phyloP scores from a whole-genome alignment of 1,284 basidiomycete species.

The Moesziomyces antarcticus region DNA sequence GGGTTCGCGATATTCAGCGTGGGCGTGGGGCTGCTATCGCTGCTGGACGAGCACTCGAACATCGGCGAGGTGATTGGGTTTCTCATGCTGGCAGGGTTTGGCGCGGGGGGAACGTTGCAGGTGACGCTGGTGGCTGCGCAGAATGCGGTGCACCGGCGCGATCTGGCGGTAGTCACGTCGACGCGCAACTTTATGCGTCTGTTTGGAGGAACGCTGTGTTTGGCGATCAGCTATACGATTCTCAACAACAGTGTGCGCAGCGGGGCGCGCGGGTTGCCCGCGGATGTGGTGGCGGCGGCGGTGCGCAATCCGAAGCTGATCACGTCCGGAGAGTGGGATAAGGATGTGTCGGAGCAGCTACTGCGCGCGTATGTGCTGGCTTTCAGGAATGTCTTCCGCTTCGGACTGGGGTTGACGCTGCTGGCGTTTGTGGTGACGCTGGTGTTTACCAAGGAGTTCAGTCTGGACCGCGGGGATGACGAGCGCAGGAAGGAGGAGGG shows the following conservation, averaged over 20 bases:
- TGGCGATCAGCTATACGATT: constrained; percentile 74
- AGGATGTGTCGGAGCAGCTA: constrained; percentile 65
- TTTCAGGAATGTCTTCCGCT: constrained; percentile 73
- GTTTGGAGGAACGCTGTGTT: constrained; percentile 75
- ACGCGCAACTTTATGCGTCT: constrained; percentile 77
- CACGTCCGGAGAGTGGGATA: constrained; percentile 19
- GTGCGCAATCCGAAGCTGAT: constrained; percentile 46
- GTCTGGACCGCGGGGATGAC: constrained; percentile 74
- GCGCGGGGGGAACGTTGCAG: constrained; percentile 73
- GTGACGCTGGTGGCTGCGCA: constrained; percentile 74
- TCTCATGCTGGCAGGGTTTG: constrained; percentile 77
- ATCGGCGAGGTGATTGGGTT: constrained; percentile 74
- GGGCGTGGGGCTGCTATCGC: constrained; percentile 75
- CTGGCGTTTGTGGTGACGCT: constrained; percentile 66
- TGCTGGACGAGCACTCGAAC: constrained; percentile 72
- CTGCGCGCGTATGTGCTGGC: constrained; percentile 74
- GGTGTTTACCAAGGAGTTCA: constrained; percentile 73
- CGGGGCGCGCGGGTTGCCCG: constrained; percentile 11
- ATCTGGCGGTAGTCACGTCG: constrained; percentile 79
- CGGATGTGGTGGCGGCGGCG: constrained; percentile 18
- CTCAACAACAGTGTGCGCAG: constrained; percentile 52
- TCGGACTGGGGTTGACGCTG: constrained; percentile 42
- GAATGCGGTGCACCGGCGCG: constrained; percentile 75
- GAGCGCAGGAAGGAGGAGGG: constrained; percentile 69
- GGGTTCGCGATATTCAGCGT: constrained; percentile 72